phyloP scores from a whole-genome alignment of 2,329 filamentous ascomycete species.

The Parafenestella ontariensis region DNA sequence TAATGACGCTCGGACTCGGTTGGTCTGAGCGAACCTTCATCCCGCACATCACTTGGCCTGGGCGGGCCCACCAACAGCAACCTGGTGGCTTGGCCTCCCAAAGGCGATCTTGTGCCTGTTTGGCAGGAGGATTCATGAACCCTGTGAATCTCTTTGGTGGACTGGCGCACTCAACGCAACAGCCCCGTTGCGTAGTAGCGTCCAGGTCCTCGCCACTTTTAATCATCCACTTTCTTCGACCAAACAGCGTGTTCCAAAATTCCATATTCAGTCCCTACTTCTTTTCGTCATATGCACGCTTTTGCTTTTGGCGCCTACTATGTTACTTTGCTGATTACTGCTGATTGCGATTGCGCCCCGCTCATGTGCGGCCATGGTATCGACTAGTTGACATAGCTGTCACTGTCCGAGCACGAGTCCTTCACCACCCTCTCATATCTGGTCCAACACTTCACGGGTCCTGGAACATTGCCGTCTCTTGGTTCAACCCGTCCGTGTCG shows the following conservation, averaged over 20 bases:
- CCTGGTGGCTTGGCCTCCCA: slow-evolving; percentile 20
- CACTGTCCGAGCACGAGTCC: slow-evolving; percentile 34
- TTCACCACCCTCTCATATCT: slow-evolving; percentile 28
- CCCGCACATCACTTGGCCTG: slow-evolving; percentile 50
- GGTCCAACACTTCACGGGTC: slow-evolving; percentile 22
- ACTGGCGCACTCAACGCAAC: slow-evolving; percentile 34
- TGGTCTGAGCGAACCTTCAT: slow-evolving; percentile 30
- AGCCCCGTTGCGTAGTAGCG: slow-evolving; percentile 41
- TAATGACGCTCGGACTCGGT: slow-evolving; percentile 26
- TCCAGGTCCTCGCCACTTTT: slow-evolving; percentile 49
- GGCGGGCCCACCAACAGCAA: slow-evolving; percentile 42
- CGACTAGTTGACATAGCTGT: slow-evolving; percentile 34
- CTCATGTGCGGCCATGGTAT: slow-evolving; percentile 24
- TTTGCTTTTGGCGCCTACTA: slow-evolving; percentile 42
- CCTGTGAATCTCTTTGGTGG: slow-evolving; percentile 41
- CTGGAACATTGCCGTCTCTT: slow-evolving; percentile 29
- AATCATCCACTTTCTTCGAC: slow-evolving; percentile 44
- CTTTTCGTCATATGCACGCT: slow-evolving; percentile 35
- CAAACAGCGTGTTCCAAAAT: slow-evolving; percentile 43
- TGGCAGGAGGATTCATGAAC: slow-evolving; percentile 30
- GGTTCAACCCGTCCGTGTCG: slow-evolving; percentile 39
- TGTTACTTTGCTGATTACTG: slow-evolving; percentile 30
- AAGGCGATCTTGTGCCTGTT: slow-evolving; percentile 25
- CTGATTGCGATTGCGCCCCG: slow-evolving; percentile 36
- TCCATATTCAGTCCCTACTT: slow-evolving; percentile 41